A percentile compares a stretch with the other conserved stretches of the same genome.
Evolutionary conservation across 352 stramenopile species (phyloP).

Genomic region (Pythium chondricola): DNA sequence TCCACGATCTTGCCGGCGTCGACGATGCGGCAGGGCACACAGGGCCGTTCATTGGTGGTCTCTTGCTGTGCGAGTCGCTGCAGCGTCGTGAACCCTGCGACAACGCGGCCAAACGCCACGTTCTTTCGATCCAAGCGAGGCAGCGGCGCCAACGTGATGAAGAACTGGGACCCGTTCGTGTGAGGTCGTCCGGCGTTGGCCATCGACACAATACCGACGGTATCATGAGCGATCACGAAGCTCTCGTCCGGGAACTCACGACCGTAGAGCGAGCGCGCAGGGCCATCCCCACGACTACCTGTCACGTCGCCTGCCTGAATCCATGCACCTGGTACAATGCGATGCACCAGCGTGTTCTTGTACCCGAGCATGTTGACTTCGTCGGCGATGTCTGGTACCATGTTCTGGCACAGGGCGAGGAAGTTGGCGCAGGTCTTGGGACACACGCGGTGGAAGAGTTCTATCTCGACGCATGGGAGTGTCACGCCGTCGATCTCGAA

Average conservation of each 20-base stretch:
- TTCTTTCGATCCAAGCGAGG: constrained; percentile 66
- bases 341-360: constrained; percentile 48
- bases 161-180: constrained; percentile 99
- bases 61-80: constrained; percentile 43
- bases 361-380: constrained; percentile 40
- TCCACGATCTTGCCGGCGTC: constrained; percentile 48
- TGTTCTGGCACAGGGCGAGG: constrained; percentile 53
- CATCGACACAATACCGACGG: constrained; percentile 88
- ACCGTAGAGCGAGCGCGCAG: constrained; percentile 51
- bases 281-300: constrained; percentile 30
- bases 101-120: constrained; percentile 72
- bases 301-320: constrained; percentile 66
- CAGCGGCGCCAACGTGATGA: constrained; percentile 91
- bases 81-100: constrained; percentile 55
- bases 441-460: constrained; percentile 56
- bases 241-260: constrained; percentile 65
- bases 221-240: constrained; percentile 61
- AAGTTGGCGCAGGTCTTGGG: constrained; percentile 75
- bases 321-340: constrained; percentile 59
- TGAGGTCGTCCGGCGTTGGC: constrained; percentile 90
- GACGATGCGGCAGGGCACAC: constrained; percentile 55
- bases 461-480: constrained; percentile 56
- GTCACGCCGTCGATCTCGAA: constrained; percentile 58
- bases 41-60: constrained; percentile 47
- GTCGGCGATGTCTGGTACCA: constrained; percentile 35